Base-by-base conservation (phyloP, 176 grass and related monocot genomes). In the Musa beccarii region DNA sequence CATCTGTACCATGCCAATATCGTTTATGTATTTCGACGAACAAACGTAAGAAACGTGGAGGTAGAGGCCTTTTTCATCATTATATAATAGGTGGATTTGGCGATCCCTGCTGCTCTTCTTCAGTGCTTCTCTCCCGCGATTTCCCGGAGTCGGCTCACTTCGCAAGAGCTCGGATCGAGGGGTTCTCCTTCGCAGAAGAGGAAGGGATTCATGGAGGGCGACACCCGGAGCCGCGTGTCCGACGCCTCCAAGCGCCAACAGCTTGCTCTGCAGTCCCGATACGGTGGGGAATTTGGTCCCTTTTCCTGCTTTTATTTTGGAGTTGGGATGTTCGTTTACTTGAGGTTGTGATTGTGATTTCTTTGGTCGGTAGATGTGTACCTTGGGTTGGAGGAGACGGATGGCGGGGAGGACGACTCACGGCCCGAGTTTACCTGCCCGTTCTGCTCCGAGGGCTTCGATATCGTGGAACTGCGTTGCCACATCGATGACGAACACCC, bases 401-500 rank as follows among this genome's bases (percentile, higher is more conserved):
- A 63, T 20, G 56, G 57, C 22, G 34, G 20, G 29, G 75, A 76
- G 59, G 75, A 76, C 17, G 71, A 73, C n/a, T 63, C 75, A 1
- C 57, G 75, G 20, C n/a, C 34, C 8, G 75, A 76, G 59, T 76
- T 76, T 43, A 9, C n/a, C 13, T 76, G 75, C 49, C 75, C 56
- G 34, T 76, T 76, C 75, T 76, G 75, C 34, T 50, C 11, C 19
- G 75, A 65, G 19, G 59, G 64, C 43, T 76, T 76, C 49, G 75
- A 76, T 51, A 11, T 65, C 54, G 75, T 76, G 29, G 75, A 59
- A n/a, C n/a, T 76, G 15, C 65, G 59, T 34, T 76, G 20, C n/a
- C 75, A 76, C 55, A 76, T 76, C 75, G 75, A 64, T 59, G 49
- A 76, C 10, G 75, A 76, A 59, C 75, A 76, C 26, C 75, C 75